phyloP scores from a whole-genome alignment of 140 eudicot species.

The Flaveria floridana region DNA sequence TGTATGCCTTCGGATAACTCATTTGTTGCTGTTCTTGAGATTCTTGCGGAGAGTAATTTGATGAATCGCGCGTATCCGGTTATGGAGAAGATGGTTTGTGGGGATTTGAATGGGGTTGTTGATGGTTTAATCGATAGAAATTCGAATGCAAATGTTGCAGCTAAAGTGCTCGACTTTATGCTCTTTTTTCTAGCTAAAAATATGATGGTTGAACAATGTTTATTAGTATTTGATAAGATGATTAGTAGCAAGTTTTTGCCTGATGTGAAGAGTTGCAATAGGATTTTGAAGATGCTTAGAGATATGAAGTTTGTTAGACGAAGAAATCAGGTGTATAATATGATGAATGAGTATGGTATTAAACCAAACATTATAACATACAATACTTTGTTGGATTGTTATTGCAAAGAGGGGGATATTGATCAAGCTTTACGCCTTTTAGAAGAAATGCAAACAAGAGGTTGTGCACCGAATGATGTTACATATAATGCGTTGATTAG shows the following conservation, averaged over 20 bases:
- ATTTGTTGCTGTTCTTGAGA: constrained; percentile 52
- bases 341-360: constrained; percentile 49
- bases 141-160: constrained; percentile 31
- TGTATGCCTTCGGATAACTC: constrained; percentile 36
- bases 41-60: constrained; percentile 41
- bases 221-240: constrained; percentile 54
- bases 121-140: constrained; percentile 45
- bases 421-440: constrained; percentile 42
- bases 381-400: constrained; percentile 65
- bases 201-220: constrained; percentile 44
- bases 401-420: constrained; percentile 53
- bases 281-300: constrained; percentile 61
- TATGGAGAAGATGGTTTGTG: constrained; percentile 45
- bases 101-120: constrained; percentile 42
- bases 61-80: constrained; percentile 46
- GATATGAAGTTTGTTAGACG: constrained; percentile 33
- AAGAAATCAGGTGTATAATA: constrained; percentile 44
- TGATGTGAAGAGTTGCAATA: constrained; percentile 62
- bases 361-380: constrained; percentile 54
- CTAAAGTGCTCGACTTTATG: constrained; percentile 50
- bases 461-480: constrained; percentile 49
- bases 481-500: constrained; percentile 50
- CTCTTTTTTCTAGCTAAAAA: constrained; percentile 43
- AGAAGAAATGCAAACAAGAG: constrained; percentile 49
- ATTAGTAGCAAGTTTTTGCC: constrained; percentile 50